Evolutionary conservation across 2,329 filamentous ascomycete species (phyloP).

Genomic region (Neopestalotiopsis sp.): DNA sequence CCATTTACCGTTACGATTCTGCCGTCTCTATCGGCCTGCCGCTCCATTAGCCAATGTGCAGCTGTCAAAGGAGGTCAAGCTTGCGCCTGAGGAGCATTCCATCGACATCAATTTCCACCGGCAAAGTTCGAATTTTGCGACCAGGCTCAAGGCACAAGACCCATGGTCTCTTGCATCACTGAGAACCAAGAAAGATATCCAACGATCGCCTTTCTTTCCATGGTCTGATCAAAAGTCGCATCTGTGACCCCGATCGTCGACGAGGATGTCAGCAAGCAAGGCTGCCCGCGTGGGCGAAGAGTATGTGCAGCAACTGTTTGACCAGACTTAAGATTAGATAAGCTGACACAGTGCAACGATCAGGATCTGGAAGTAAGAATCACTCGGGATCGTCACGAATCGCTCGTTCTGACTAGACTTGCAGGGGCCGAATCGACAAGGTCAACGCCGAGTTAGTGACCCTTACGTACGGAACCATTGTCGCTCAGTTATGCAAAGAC

Average conservation of each 20-base stretch:
- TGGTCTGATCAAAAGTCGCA: neutral
- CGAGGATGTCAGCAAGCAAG: constrained; percentile 63
- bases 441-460: constrained; percentile 98
- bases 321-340: constrained; percentile 21
- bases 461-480: constrained; percentile 96
- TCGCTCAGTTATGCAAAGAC: constrained; percentile 95
- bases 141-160: neutral
- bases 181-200: neutral
- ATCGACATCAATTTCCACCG: neutral
- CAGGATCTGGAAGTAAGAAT: constrained; percentile 90
- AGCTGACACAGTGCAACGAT: constrained; percentile 34
- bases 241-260: neutral
- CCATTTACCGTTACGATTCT: neutral
- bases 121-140: neutral
- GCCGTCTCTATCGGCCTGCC: neutral
- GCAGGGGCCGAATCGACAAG: constrained; percentile 92
- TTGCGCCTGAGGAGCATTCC: neutral
- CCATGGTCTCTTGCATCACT: neutral
- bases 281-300: constrained; percentile 67
- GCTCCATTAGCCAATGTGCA: neutral
- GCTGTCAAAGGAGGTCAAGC: neutral
- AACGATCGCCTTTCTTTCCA: neutral
- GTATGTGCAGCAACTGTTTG: constrained; percentile 46
- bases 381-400: neutral
- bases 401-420: neutral